Evolutionary conservation across 2,329 filamentous ascomycete species (phyloP), one percentile per base, ranked within the genome.

Genomic region (Alternaria arbusti): DNA sequence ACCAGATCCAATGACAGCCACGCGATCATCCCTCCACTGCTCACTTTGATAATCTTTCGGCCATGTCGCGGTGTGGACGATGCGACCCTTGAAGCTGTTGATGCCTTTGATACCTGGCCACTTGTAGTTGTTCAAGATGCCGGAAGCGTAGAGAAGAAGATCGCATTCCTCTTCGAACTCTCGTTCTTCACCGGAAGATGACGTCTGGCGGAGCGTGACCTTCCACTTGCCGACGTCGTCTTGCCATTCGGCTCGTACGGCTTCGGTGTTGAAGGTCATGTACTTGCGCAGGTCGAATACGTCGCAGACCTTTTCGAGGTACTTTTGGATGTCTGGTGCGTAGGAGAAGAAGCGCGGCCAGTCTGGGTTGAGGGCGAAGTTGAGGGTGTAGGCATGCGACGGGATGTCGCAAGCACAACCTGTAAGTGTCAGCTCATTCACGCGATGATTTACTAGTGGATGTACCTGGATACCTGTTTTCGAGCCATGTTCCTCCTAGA

Each of bases 191-290:
- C 78, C 76, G 0, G 76, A 78, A 10, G 77, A 57, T 23, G 69
- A 70, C 6, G 69, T 80, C 60, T 86, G 79, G n/a, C 77, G 75
- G 6, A 86, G 73, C 43, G 81, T 84, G 12, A 87, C 81, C 9
- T 77, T 80, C 85, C 85, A 87, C 65, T 84, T 78, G 5, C 84
- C 85, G 5, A 70, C 73, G 2, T 83, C 78, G 20, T 86, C 84
- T 54, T 84, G 76, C 85, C 84, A 87, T 54, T 82, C 81, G 20
- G 82, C 81, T 5, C 82, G 81, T 1, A 80, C 73, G 12, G 86
- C 80, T 65, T 84, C 79, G 9, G 82, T 84, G 59, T 84, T 82
- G 75, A 86, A 86, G 3, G 74, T 83, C 83, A 86, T 86, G 71
- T 85, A 85, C 64, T 86, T 85, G 46, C 82, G 78, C 4, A 86